Evolutionary conservation across 768 basidiomycete species (phyloP).

Genomic region (Boletus speciosus): DNA sequence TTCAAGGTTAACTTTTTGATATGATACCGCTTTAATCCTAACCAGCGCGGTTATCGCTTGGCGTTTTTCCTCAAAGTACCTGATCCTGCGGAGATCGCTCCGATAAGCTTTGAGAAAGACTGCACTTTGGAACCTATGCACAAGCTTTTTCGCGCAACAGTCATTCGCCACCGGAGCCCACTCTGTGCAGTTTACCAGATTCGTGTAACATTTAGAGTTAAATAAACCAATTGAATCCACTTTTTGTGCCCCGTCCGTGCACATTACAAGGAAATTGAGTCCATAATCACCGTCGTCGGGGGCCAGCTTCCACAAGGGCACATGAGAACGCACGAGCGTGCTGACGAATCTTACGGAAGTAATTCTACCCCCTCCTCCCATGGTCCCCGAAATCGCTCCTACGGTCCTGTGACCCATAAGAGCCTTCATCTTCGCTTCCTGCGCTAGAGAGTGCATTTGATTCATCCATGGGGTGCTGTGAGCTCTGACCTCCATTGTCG

Average conservation of each 20-base stretch:
- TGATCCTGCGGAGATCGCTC: slow-evolving; percentile 27
- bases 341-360: slow-evolving; percentile 20
- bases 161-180: slow-evolving; percentile 3
- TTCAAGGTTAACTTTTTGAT: slow-evolving; percentile 30
- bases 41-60: slow-evolving; percentile 16
- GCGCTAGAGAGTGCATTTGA: slow-evolving; percentile 24
- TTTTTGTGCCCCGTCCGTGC: not conserved
- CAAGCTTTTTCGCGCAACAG: not conserved
- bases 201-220: slow-evolving; percentile 12
- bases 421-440: slow-evolving; percentile 34
- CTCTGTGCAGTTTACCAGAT: slow-evolving; percentile 9
- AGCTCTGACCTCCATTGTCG: slow-evolving; percentile 28
- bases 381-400: slow-evolving; percentile 35
- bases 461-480: slow-evolving; percentile 30
- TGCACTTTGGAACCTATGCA: slow-evolving; percentile 1
- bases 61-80: slow-evolving; percentile 10
- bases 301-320: slow-evolving; percentile 9
- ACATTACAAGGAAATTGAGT: slow-evolving; percentile 18
- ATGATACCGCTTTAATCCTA: slow-evolving; percentile 8
- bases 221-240: slow-evolving; percentile 5
- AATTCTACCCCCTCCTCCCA: slow-evolving; percentile 30
- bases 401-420: slow-evolving; percentile 34
- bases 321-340: slow-evolving; percentile 19
- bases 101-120: slow-evolving; percentile 24
- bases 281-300: slow-evolving; percentile 16